Conservation (phyloP, 305 asterid species). For the Euphrasia arctica region DNA sequence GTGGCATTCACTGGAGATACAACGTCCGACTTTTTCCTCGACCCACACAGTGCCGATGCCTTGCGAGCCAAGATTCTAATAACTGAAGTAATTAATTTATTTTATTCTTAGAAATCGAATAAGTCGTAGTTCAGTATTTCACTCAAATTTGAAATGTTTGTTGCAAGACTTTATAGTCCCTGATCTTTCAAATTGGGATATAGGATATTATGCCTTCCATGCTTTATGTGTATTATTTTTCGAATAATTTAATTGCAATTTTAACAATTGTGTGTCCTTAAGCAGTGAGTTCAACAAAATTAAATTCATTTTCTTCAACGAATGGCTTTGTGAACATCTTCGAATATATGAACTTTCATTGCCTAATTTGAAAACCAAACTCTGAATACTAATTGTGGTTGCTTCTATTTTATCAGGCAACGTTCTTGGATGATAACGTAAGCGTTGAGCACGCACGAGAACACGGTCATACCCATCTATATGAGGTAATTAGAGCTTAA, state of each 20-base stretch:
- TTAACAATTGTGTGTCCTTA: neutral
- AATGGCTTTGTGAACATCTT: neutral
- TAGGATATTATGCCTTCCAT: neutral
- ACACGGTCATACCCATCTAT: slow-evolving; percentile 91
- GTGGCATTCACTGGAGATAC: slow-evolving; percentile 99
- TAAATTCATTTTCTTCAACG: neutral
- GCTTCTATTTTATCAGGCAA: slow-evolving; percentile 59
- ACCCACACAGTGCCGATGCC: slow-evolving; percentile 91
- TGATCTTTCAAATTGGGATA: neutral
- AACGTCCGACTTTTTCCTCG: slow-evolving; percentile 66
- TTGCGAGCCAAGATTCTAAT: slow-evolving; percentile 93
- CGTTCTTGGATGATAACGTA: slow-evolving; percentile 79
- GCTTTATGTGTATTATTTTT: neutral
- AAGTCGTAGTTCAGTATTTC: slow-evolving; percentile 6
- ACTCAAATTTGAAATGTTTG: too few species aligned
- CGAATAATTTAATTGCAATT: neutral
- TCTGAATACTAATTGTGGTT: slow-evolving; percentile 1
- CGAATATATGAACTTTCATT: neutral
- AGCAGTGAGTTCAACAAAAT: neutral
- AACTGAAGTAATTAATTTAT: slow-evolving; percentile 63
- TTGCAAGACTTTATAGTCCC: neutral
- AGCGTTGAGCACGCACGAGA: slow-evolving; percentile 79
- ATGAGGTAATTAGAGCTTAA: slow-evolving; percentile 48
- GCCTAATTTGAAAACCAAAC: slow-evolving; percentile 11
- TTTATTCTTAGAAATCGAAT: slow-evolving; percentile 11